Evolutionary conservation across 371 early-diverging fungal species (phyloP), one percentile per base, ranked within the genome.

Genomic region (Sporodiniella umbellata): DNA sequence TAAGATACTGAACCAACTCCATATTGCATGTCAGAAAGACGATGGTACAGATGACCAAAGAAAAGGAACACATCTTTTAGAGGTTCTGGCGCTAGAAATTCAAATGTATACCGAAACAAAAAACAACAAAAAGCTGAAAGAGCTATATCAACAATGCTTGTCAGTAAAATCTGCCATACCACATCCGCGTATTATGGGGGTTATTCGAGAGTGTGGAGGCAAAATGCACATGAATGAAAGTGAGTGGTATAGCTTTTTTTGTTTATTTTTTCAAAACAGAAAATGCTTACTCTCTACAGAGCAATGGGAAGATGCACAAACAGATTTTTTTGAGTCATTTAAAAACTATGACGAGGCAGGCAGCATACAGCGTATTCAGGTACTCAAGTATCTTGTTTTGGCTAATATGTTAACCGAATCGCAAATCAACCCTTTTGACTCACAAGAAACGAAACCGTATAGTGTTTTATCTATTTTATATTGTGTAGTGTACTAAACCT

Each of bases 331-430:
- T 62, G 96, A 96, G 53, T 90, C 96, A 1, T 98, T 98, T 76
- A 94, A 93, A 53, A 93, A 91, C 63, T 98, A 95, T 65, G 96
- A 96, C 61, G 98, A 98, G 69, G 95, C 98, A 0, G 98, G 96
- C 26, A 90, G 89, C 56, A 81, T 80, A 10, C 94, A 93, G 58
- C 89, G 98, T 50, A 92, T 96, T 40, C 88, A 88, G 54, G 92
- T 94, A 26, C 78, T 97, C 35, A 95, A 95, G 50, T 89, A 97
- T 63, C 74, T 96, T 39, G 94, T 96, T 0, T 62, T 98, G 50
- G 93, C 95, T 8, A 94, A 92, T 62, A 95, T 98, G 95, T 66
- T 98, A 56, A 90, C 89, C 56, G 93, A 93, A 60, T 92, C 90
- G 11, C 83, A 88, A 54, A 93, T 98, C 75, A 93, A 96, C 60